phyloP scores from a whole-genome alignment of 2,329 filamentous ascomycete genomes.

The Exophiala alcalophila region DNA sequence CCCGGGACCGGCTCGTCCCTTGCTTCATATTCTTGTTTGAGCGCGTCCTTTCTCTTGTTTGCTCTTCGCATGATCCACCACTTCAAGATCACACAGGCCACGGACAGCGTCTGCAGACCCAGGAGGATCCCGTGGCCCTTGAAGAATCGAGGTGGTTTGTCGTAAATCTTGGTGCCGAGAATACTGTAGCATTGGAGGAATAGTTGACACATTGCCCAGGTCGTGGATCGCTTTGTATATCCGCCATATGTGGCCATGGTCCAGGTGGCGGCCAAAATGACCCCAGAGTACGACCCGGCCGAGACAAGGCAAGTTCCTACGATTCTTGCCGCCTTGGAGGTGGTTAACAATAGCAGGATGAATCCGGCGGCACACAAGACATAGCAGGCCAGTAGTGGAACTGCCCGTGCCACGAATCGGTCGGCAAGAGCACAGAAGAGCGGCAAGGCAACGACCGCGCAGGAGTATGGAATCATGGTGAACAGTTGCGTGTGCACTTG shows the following conservation, averaged over 20 bases:
- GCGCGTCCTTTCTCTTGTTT: background rate
- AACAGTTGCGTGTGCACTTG: conserved; percentile 17
- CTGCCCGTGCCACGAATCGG: background rate
- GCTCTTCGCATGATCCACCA: conserved; percentile 4
- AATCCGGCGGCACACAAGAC: conserved; percentile 1
- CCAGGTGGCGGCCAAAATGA: conserved; percentile 11
- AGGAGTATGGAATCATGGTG: conserved; percentile 16
- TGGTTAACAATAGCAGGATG: conserved; percentile 11
- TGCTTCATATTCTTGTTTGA: conserved; percentile 1
- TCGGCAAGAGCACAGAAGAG: conserved; percentile 4
- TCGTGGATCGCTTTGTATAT: conserved; percentile 17
- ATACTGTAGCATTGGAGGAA: conserved; percentile 13
- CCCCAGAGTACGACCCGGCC: conserved; percentile 9
- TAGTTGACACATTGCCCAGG: conserved; percentile 14
- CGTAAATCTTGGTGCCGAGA: conserved; percentile 15
- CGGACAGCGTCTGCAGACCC: conserved; percentile 8
- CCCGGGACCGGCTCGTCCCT: conserved; percentile 2
- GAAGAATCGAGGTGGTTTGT: conserved; percentile 13
- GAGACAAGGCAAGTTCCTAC: conserved; percentile 12
- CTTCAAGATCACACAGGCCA: background rate
- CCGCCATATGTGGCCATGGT: conserved; percentile 5
- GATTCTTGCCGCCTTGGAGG: conserved; percentile 5
- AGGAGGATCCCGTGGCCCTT: conserved; percentile 16
- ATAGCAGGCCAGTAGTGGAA: conserved; percentile 6
- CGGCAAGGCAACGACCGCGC: conserved; percentile 6